Conservation (phyloP, 2,329 filamentous ascomycete genomes). For the Aspergillus novofumigatus region DNA sequence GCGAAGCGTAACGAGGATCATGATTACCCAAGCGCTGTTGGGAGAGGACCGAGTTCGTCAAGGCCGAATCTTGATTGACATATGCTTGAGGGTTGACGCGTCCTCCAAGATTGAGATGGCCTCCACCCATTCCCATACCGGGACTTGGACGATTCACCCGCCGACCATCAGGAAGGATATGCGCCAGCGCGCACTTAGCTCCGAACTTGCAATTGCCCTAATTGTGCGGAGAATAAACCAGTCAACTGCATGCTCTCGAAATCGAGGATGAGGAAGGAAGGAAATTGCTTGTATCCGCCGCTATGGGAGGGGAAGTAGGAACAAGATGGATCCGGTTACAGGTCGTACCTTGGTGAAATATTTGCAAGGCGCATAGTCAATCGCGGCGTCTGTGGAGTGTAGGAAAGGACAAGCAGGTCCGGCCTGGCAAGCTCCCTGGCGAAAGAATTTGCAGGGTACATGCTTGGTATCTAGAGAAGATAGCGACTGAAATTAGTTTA, state of each 20-base stretch:
- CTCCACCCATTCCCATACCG: slow-evolving; percentile 47
- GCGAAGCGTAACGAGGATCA: slow-evolving; percentile 42
- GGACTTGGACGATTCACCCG: slow-evolving; percentile 72
- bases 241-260: slow-evolving; percentile 13
- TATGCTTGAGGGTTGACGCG: slow-evolving; percentile 63
- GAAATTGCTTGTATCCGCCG: neutral
- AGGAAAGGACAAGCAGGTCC: slow-evolving; percentile 94
- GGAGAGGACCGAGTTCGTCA: slow-evolving; percentile 68
- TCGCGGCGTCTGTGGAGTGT: slow-evolving; percentile 79
- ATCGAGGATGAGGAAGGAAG: neutral
- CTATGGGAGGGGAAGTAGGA: neutral
- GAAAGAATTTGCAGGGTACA: slow-evolving; percentile 99
- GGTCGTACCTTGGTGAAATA: slow-evolving; percentile 87
- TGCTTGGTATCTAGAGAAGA: slow-evolving; percentile 74
- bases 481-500: neutral
- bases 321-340: neutral
- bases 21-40: slow-evolving; percentile 54
- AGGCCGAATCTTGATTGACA: slow-evolving; percentile 63
- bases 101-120: slow-evolving; percentile 61
- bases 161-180: slow-evolving; percentile 88
- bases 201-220: slow-evolving; percentile 99
- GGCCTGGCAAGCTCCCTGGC: slow-evolving; percentile 92
- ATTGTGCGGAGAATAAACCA: slow-evolving; percentile 3
- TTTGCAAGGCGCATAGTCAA: slow-evolving; percentile 88
- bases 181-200: slow-evolving; percentile 93